These are phyloP conservation scores for Aureobasidium sp. DNA, from an alignment of 2,329 filamentous ascomycete genomes.

Conservation along the genomic window DNA sequence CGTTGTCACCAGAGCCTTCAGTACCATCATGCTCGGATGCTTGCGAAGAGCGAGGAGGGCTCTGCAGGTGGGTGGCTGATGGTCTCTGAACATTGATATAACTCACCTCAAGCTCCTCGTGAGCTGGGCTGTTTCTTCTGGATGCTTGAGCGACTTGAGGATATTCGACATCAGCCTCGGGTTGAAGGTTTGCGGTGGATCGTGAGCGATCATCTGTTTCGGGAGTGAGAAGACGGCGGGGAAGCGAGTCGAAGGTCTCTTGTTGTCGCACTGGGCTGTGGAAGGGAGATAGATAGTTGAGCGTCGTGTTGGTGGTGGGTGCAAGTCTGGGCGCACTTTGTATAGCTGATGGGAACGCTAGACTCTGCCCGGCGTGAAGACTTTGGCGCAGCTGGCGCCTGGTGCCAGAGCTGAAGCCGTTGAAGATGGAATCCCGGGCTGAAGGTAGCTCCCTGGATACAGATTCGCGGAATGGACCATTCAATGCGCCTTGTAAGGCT, in stretches of 20 bases:
- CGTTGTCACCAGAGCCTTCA: background rate
- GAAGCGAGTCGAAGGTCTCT: constrained; percentile 12
- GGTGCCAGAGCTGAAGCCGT: constrained; percentile 31
- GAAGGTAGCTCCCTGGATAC: constrained; percentile 1
- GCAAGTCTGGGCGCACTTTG: constrained; percentile 5
- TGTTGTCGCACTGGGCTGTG: constrained; percentile 10
- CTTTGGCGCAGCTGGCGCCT: constrained; percentile 30
- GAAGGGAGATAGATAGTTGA: constrained; percentile 9
- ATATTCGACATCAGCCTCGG: background rate
- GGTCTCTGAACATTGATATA: constrained; percentile 20
- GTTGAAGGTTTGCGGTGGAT: background rate
- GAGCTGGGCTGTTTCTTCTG: background rate
- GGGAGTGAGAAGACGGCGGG: constrained; percentile 14
- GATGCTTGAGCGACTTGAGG: background rate
- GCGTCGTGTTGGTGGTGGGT: background rate
- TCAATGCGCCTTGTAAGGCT: constrained; percentile 15
- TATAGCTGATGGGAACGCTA: constrained; percentile 19
- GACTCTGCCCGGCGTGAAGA: constrained; percentile 30
- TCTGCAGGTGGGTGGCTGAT: constrained; percentile 14
- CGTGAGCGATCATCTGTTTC: background rate
- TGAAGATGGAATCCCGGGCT: constrained; percentile 21
- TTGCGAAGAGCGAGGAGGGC: background rate
- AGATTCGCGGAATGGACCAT: constrained; percentile 9
- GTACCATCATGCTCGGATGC: background rate
- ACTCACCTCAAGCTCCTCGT: background rate